Evolutionary conservation across 495 filamentous ascomycete species (phyloP).

Genomic region (Penicillium bovifimosum): DNA sequence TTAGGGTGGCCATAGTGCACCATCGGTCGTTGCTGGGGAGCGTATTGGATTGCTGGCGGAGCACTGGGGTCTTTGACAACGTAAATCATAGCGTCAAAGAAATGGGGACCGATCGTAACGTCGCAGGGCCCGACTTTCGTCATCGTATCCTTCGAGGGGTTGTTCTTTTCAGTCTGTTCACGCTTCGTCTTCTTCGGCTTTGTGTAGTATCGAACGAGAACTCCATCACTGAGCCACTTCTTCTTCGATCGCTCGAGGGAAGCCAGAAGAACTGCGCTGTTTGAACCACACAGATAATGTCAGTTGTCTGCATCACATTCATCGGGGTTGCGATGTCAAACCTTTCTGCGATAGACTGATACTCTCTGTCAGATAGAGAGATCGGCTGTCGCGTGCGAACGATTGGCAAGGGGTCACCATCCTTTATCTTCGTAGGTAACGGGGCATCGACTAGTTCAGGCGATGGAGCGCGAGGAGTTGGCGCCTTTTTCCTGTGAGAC

Average conservation of each 20-base stretch:
- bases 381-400: slow-evolving; percentile 61
- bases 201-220: slow-evolving; percentile 91
- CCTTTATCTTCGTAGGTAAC: slow-evolving; percentile 58
- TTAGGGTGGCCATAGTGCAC: slow-evolving; percentile 67
- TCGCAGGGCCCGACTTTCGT: slow-evolving; percentile 71
- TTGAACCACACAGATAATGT: slow-evolving; percentile 2
- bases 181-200: slow-evolving; percentile 82
- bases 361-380: slow-evolving; percentile 60
- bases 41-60: slow-evolving; percentile 43
- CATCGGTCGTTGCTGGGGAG: slow-evolving; percentile 52
- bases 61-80: slow-evolving; percentile 68
- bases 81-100: slow-evolving; percentile 82
- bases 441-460: slow-evolving; percentile 45
- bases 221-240: slow-evolving; percentile 82
- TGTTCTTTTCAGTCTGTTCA: slow-evolving; percentile 61
- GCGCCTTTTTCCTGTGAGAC: slow-evolving; percentile 34
- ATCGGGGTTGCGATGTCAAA: slow-evolving; percentile 23
- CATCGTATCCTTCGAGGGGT: slow-evolving; percentile 85
- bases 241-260: slow-evolving; percentile 80
- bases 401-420: slow-evolving; percentile 68
- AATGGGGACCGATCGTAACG: slow-evolving; percentile 84
- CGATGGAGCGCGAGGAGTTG: slow-evolving; percentile 32
- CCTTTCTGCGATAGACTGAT: slow-evolving; percentile 83
- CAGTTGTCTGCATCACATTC: slow-evolving; percentile 10
- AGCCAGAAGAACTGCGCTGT: slow-evolving; percentile 75